Conservation (phyloP, 1,284 basidiomycete genomes). For the Irpex rosettiformis region DNA sequence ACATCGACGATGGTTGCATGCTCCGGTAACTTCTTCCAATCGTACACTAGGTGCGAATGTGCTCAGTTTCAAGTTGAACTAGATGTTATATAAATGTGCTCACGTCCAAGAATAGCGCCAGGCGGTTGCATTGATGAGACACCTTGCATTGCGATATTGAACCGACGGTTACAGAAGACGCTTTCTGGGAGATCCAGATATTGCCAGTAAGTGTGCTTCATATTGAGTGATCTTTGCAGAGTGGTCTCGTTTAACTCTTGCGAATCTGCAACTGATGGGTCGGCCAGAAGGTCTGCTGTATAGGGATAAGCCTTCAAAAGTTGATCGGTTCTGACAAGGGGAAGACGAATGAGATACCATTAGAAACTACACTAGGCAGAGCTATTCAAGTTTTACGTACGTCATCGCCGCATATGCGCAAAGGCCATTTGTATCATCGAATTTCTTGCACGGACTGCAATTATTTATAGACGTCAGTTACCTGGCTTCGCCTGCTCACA, state of each 20-base stretch:
- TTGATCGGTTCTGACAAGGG: constrained; percentile 1
- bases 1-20: constrained; percentile 16
- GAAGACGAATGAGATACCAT: background rate
- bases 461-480: no score
- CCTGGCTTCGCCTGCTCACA: no score
- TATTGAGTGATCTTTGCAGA: constrained; percentile 4
- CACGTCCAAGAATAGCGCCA: constrained; percentile 30
- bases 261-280: constrained; percentile 17
- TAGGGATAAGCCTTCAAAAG: constrained; percentile 5
- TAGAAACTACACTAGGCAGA: background rate
- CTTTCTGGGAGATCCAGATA: constrained; percentile 3
- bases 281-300: constrained; percentile 5
- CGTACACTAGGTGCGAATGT: constrained; percentile 15
- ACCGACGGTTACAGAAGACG: background rate
- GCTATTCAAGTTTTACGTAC: background rate
- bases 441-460: constrained; percentile 18
- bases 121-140: constrained; percentile 8
- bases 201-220: constrained; percentile 4
- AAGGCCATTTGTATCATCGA: constrained; percentile 25
- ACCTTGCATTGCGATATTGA: constrained; percentile 3
- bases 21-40: constrained; percentile 12
- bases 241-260: constrained; percentile 12
- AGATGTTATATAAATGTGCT: background rate
- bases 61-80: no score
- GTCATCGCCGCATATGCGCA: constrained; percentile 13